Percentiles rank a stretch among this genome's conserved stretches.
Evolutionary conservation across 1,139 yeast species (phyloP).

Genomic region (Candida labiduridarum): DNA sequence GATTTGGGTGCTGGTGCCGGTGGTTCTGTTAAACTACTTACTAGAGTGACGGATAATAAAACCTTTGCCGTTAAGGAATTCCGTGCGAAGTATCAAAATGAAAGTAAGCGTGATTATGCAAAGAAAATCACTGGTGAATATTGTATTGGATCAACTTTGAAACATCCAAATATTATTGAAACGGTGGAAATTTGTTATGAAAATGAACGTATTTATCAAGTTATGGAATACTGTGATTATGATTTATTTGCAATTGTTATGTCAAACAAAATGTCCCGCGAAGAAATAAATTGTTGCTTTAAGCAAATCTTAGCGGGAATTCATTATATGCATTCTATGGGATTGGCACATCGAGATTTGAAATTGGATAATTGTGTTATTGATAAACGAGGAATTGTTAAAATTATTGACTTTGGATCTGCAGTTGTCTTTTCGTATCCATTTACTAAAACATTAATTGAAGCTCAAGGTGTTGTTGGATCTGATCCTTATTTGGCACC

Average conservation of each 20-base stretch:
- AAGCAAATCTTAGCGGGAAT: constrained; percentile 85
- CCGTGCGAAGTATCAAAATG: constrained; percentile 74
- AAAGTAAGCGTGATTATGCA: constrained; percentile 83
- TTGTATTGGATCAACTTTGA: constrained; percentile 89
- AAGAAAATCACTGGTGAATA: constrained; percentile 94
- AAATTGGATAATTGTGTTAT: constrained; percentile 94
- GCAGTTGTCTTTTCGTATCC: constrained; percentile 94
- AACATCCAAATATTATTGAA: constrained; percentile 88
- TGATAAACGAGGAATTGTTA: constrained; percentile 80
- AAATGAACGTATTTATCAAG: constrained; percentile 82
- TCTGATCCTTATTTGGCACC: constrained; percentile 95
- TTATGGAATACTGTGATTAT: constrained; percentile 93
- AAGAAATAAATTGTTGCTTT: constrained; percentile 87
- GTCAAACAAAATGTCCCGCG: constrained; percentile 88
- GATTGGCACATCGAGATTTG: constrained; percentile 89
- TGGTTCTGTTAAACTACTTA: constrained; percentile 81
- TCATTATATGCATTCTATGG: constrained; percentile 81
- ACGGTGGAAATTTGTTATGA: constrained; percentile 92
- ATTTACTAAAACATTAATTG: constrained; percentile 75
- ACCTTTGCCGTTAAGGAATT: constrained; percentile 93
- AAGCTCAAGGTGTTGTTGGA: constrained; percentile 90
- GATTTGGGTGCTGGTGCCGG: constrained; percentile 96
- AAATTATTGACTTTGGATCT: constrained; percentile 90
- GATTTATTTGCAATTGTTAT: constrained; percentile 94
- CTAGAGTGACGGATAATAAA: constrained; percentile 65